phyloP scores from a whole-genome alignment of 306 rosid species.

The Glycine latifolia region DNA sequence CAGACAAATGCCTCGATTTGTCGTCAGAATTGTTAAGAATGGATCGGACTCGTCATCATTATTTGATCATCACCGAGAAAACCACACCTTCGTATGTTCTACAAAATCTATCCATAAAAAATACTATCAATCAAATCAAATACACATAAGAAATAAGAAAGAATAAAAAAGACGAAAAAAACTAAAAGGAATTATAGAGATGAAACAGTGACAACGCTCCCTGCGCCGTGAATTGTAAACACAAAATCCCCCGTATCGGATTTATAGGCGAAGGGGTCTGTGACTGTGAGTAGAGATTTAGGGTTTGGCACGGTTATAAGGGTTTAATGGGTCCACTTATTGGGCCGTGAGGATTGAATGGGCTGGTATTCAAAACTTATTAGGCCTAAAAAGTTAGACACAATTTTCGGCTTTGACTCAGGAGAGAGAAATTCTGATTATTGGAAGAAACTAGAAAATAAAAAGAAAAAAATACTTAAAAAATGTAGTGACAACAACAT shows the following conservation, averaged over 20 bases:
- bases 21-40: conserved; percentile 74
- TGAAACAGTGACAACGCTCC: neutral
- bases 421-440: no score
- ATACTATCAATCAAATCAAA: neutral
- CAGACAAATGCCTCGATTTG: conserved; percentile 98
- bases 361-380: neutral
- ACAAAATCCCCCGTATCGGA: neutral
- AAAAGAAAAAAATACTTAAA: no score
- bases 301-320: conserved; percentile 16
- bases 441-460: no score
- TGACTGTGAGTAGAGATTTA: neutral
- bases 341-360: neutral
- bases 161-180: neutral
- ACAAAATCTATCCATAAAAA: neutral
- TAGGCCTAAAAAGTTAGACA: neutral
- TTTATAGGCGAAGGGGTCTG: conserved; percentile 38
- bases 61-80: conserved; percentile 76
- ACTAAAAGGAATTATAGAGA: no score
- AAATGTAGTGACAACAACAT: no score
- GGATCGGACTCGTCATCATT: conserved; percentile 96
- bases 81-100: conserved; percentile 15
- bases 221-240: neutral
- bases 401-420: neutral
- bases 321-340: neutral
- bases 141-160: neutral